Percentiles rank a stretch among this genome's conserved stretches.
Evolutionary conservation across 805 yeast genomes (phyloP).

Genomic region (Vanderwaltozyma yarrowii): DNA sequence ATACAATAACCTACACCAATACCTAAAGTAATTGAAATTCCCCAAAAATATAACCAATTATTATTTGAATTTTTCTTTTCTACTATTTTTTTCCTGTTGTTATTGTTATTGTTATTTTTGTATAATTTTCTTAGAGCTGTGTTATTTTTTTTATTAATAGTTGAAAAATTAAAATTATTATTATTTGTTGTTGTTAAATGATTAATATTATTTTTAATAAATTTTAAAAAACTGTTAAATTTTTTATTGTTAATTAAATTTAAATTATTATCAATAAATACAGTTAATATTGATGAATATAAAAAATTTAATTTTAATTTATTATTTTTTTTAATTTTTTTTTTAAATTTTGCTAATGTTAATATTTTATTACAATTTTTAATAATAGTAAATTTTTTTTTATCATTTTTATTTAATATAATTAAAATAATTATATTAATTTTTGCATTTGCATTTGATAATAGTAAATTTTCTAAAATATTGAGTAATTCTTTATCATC

Average conservation of each 20-base stretch:
- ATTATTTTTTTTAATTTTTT: background rate
- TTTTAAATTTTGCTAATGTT: background rate
- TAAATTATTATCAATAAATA: no score
- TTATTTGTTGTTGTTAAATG: background rate
- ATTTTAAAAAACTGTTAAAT: background rate
- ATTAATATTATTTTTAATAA: background rate
- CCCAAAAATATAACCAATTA: slow-evolving; percentile 16
- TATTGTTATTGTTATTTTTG: background rate
- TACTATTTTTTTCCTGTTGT: background rate
- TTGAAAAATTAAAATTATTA: background rate
- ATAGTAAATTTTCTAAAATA: background rate
- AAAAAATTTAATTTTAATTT: background rate
- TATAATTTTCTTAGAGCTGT: background rate
- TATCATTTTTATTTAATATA: background rate
- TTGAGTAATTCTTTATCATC: background rate
- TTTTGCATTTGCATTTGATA: background rate
- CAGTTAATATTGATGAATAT: background rate
- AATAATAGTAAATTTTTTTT: background rate
- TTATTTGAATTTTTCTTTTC: background rate
- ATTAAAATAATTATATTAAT: background rate
- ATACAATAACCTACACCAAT: slow-evolving; percentile 25
- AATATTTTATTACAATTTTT: slow-evolving; percentile 2
- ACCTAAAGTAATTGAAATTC: slow-evolving; percentile 19
- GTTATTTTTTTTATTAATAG: background rate
- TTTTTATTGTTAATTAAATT: background rate